Percentiles rank a stretch among this genome's conserved stretches.
Conservation (phyloP, 2,329 filamentous ascomycete species). For the Hypoxylon rubiginosum region DNA sequence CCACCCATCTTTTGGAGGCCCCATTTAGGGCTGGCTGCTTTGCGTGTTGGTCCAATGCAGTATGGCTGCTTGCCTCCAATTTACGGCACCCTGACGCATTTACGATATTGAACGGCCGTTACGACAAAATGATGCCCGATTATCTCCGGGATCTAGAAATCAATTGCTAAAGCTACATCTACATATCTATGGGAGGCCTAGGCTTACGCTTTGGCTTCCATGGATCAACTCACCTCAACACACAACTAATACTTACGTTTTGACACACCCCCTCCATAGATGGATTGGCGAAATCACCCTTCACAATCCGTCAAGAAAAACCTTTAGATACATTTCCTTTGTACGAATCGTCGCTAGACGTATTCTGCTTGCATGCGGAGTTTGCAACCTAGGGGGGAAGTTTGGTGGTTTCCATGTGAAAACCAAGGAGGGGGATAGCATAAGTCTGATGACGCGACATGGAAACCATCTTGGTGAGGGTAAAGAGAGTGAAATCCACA, state of each 20-base stretch:
- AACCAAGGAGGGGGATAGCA: conserved; percentile 2
- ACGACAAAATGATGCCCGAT: conserved; percentile 29
- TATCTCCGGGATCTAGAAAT: neutral
- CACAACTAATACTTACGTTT: conserved; percentile 18
- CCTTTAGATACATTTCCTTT: conserved; percentile 43
- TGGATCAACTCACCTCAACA: conserved; percentile 1
- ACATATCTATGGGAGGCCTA: too few relatives aligned
- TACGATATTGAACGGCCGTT: conserved; percentile 40
- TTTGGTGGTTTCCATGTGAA: conserved; percentile 17
- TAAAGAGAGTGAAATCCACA: neutral
- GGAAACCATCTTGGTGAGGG: conserved; percentile 14
- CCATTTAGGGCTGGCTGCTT: neutral
- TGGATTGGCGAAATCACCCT: conserved; percentile 10
- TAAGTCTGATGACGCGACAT: neutral
- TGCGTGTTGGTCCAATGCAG: conserved; percentile 6
- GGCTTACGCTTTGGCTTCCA: neutral
- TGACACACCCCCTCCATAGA: conserved; percentile 4
- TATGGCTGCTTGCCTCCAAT: conserved; percentile 11
- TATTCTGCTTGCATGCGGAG: conserved; percentile 20
- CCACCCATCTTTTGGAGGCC: conserved; percentile 7
- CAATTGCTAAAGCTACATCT: conserved; percentile 6
- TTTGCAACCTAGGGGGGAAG: conserved; percentile 34
- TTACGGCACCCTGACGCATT: conserved; percentile 14
- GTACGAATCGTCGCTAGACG: conserved; percentile 38
- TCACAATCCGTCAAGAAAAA: conserved; percentile 23